Evolutionary conservation across 2,329 filamentous ascomycete species (phyloP), one percentile per base, ranked within the genome.

Genomic region (Hypoxylon sp.): DNA sequence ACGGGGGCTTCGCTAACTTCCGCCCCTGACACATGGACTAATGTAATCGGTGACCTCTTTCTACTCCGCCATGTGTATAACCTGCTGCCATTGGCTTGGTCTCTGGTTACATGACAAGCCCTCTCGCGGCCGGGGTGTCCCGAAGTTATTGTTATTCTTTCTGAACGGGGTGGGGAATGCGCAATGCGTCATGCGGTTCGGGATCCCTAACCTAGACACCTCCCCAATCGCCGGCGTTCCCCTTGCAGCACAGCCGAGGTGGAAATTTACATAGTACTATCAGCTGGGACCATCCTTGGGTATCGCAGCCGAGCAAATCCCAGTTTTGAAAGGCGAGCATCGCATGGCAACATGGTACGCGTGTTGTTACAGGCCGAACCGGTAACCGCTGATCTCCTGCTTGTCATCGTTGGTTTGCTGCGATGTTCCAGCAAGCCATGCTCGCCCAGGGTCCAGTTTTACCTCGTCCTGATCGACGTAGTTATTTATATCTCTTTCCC

Each of bases 401-500:
- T 59, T 62, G 58, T 65, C 61, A 67, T 67, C 56, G 51, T 56
- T 41, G 41, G 55, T 63, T 68, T 65, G 59, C 62, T 70, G 59
- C 58, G 60, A 71, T 69, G 56, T 58, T 50, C 59, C 53, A 53
- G 47, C 11, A n/a, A 41, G 37, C 55, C 41, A 59, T 56, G 56
- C 30, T 2, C 7, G 30, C 4, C 55, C 43, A 59, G 58, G 56
- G 59, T 60, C 63, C 59, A 65, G 67, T 70, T 72, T 70, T 70
- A 70, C 63, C 48, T 70, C 54, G 56, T 68, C 64, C 64, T 72
- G 72, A 72, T 69, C 62, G 62, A 67, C 68, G 55, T 65, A 63
- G 65, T 68, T 70, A 70, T 72, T 71, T 72, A 72, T 72, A 71
- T 72, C 67, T 51, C 47, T 15, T 59, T 48, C 59, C 47, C 56